A percentile compares a stretch with the other conserved stretches of the same genome.
These are phyloP conservation scores for Pterocarpus santalinus DNA, from an alignment of 306 rosid genomes.

Conservation along the genomic window DNA sequence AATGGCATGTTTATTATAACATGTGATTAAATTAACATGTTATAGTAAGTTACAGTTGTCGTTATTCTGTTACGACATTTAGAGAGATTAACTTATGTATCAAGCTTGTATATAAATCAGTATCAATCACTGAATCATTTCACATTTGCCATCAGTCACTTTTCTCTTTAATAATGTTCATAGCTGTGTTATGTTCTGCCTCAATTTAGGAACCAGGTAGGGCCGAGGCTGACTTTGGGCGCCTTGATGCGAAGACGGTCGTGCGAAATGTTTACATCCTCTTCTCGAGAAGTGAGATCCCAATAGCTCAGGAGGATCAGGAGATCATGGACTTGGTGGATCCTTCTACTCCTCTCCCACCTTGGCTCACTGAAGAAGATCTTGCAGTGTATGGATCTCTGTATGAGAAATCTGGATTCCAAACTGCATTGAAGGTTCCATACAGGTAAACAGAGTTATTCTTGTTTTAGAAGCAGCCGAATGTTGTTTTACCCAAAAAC, in stretches of 20 bases:
- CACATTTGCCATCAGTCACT: no score
- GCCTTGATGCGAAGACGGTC: constrained; percentile 70
- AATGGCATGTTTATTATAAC: not conserved
- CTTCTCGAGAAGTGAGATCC: constrained; percentile 76
- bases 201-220: constrained; percentile 72
- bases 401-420: constrained; percentile 86
- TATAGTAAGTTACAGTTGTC: no score
- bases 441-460: constrained; percentile 60
- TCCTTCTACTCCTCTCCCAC: constrained; percentile 73
- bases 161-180: not conserved
- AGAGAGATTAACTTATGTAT: no score
- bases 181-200: not conserved
- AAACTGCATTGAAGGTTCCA: constrained; percentile 74
- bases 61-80: no score
- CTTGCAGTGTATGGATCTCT: constrained; percentile 66
- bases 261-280: constrained; percentile 77
- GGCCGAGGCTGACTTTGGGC: constrained; percentile 88
- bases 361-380: constrained; percentile 84
- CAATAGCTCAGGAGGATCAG: constrained; percentile 72
- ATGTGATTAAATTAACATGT: no score
- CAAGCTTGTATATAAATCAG: no score
- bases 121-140: no score
- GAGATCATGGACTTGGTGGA: constrained; percentile 93
- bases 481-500: no score
- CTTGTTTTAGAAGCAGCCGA: no score